Conservation (phyloP, 805 yeast species). For the Ogataea ganodermae region DNA sequence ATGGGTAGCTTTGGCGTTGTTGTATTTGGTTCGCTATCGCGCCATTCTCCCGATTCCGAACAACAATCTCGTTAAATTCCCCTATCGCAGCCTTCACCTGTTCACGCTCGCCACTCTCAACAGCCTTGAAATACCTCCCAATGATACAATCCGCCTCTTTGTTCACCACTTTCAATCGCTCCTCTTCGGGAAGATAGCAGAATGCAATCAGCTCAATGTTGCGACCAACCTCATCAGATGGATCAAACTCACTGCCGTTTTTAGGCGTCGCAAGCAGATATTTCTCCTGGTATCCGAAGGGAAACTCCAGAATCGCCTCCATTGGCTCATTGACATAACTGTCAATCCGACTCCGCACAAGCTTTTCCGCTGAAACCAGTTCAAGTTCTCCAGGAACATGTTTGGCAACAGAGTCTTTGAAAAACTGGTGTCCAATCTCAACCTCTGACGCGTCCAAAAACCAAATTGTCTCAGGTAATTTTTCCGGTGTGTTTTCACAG, state of each 20-base stretch:
- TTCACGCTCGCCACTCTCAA: conserved; percentile 33
- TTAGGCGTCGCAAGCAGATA: conserved; percentile 53
- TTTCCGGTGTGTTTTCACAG: conserved; percentile 11
- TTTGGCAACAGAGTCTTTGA: conserved; percentile 26
- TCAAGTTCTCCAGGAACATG: conserved; percentile 13
- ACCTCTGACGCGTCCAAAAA: conserved; percentile 12
- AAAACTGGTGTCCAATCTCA: conserved; percentile 20
- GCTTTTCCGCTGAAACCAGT: conserved; percentile 20
- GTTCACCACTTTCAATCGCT: conserved; percentile 36
- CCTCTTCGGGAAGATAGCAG: conserved; percentile 42
- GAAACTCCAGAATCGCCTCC: conserved; percentile 34
- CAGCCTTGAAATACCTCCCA: conserved; percentile 39
- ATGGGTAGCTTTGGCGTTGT: conserved; percentile 35
- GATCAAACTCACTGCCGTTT: conserved; percentile 57
- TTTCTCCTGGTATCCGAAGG: conserved; percentile 52
- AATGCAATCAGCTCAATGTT: conserved; percentile 45
- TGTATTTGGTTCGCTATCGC: conserved; percentile 23
- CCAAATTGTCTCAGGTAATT: conserved; percentile 11
- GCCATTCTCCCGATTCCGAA: conserved; percentile 36
- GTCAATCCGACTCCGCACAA: conserved; percentile 22
- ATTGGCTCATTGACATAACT: conserved; percentile 32
- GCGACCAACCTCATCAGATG: conserved; percentile 61
- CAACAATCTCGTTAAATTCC: conserved; percentile 46
- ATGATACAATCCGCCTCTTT: conserved; percentile 39
- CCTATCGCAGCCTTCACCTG: conserved; percentile 37